Conservation (phyloP, 179 eudicot genomes). For the Carnegiea gigantea region DNA sequence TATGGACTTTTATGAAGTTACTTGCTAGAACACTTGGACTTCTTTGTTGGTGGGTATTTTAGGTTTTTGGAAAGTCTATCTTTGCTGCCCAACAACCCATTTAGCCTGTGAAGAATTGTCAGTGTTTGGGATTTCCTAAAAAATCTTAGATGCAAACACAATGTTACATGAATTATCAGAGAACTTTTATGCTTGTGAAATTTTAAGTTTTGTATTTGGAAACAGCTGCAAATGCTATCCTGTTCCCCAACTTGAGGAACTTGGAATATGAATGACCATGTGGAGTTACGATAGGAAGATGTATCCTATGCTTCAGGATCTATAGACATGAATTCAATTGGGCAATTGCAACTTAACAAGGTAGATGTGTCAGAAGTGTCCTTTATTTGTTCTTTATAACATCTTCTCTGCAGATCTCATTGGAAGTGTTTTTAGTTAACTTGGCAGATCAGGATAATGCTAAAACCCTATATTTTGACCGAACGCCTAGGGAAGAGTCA, state of each 20-base stretch:
- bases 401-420: neutral
- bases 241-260: slow-evolving; percentile 9
- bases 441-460: too few species aligned
- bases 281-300: slow-evolving; percentile 1
- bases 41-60: too few species aligned
- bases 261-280: neutral
- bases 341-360: neutral
- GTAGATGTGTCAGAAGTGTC: slow-evolving; percentile 1
- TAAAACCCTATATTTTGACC: too few species aligned
- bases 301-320: slow-evolving; percentile 3
- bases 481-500: too few species aligned
- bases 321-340: neutral
- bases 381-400: neutral
- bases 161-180: too few species aligned
- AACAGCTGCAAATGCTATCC: slow-evolving; percentile 13
- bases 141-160: too few species aligned
- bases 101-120: too few species aligned
- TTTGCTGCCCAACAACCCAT: too few species aligned
- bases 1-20: too few species aligned
- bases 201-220: neutral
- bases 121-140: too few species aligned
- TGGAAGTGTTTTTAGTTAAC: neutral
- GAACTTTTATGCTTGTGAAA: slow-evolving; percentile 7
- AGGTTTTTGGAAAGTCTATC: too few species aligned
- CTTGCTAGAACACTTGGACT: too few species aligned